Conservation (phyloP, 148 eudicot genomes). For the Polygonum maritimum region DNA sequence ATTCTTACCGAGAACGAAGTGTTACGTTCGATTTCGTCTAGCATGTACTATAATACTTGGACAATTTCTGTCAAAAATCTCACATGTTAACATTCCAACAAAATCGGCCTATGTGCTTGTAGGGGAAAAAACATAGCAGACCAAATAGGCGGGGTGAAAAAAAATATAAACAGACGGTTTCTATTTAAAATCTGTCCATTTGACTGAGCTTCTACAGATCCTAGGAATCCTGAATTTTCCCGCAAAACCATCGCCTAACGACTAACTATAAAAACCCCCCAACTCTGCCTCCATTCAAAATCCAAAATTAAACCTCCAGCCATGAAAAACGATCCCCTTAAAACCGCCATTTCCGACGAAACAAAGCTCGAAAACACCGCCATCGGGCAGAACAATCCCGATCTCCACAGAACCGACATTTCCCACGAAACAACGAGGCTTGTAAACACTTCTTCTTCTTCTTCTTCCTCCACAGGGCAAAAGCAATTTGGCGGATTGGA, state of each 20-base stretch:
- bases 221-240: neutral
- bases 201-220: conserved; percentile 3
- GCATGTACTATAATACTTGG: too few species aligned
- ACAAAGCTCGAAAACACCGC: neutral
- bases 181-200: neutral
- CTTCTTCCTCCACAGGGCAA: neutral
- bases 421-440: too few species aligned
- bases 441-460: too few species aligned
- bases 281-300: neutral
- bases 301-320: neutral
- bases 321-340: neutral
- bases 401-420: too few species aligned
- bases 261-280: neutral
- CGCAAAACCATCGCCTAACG: neutral
- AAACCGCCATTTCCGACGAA: neutral
- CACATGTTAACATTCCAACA: neutral
- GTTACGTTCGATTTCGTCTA: too few species aligned
- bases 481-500: neutral
- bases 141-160: neutral
- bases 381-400: too few species aligned
- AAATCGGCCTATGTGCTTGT: neutral
- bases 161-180: neutral
- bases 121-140: neutral
- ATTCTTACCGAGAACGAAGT: too few species aligned
- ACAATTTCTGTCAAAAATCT: neutral